Conservation (phyloP, 2,329 filamentous ascomycete genomes). For the Fusarium coffeatum region DNA sequence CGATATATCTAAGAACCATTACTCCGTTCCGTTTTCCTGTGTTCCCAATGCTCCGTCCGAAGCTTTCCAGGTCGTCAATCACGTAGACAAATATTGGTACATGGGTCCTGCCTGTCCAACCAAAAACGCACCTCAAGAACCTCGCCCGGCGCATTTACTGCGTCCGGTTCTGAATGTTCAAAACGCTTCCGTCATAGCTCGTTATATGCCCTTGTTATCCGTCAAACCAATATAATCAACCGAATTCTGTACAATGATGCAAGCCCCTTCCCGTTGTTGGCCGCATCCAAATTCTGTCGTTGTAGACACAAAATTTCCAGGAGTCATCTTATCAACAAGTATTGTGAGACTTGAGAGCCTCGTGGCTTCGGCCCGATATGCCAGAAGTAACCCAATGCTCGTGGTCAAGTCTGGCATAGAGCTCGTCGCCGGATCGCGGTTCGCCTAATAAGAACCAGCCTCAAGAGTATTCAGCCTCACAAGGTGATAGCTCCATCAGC, state of each 20-base stretch:
- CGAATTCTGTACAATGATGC: conserved; percentile 10
- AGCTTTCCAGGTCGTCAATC: conserved; percentile 30
- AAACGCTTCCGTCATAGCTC: conserved; percentile 37
- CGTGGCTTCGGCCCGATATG: not conserved
- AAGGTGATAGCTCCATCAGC: conserved; percentile 10
- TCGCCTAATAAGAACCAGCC: conserved; percentile 21
- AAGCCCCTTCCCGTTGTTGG: conserved; percentile 13
- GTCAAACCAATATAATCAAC: conserved; percentile 16
- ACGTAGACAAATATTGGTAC: conserved; percentile 38
- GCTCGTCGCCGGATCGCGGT: not conserved
- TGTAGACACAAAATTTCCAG: conserved; percentile 10
- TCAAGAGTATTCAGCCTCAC: conserved; percentile 20
- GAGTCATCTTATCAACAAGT: conserved; percentile 5
- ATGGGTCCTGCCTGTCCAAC: conserved; percentile 29
- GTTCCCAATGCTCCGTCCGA: conserved; percentile 20
- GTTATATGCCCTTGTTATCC: conserved; percentile 28
- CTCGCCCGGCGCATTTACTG: conserved; percentile 16
- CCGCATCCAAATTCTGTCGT: conserved; percentile 3
- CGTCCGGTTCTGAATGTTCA: conserved; percentile 17
- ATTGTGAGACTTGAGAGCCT: conserved; percentile 5
- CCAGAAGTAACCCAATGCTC: conserved; percentile 1
- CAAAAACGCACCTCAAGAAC: conserved; percentile 19
- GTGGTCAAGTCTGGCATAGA: not conserved
- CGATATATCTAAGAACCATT: conserved; percentile 10
- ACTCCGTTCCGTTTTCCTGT: conserved; percentile 31